A percentile compares a stretch with the other conserved stretches of the same genome.
Conservation (phyloP, 352 stramenopile species). For the Globisporangium barbulae region DNA sequence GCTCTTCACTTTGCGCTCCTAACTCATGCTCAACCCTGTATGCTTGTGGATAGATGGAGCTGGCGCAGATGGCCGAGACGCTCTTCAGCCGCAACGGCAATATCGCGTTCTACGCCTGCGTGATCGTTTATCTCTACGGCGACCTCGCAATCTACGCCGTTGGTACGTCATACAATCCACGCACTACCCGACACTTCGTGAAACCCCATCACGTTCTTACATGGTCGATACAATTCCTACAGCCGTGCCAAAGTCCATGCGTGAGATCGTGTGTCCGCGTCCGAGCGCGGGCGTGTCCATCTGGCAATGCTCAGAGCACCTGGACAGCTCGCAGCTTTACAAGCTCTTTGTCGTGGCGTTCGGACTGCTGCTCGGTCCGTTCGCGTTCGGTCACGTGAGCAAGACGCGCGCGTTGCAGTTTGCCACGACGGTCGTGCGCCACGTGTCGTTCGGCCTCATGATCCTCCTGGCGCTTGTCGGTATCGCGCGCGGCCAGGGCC, state of each 20-base stretch:
- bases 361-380: constrained; percentile 65
- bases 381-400: constrained; percentile 78
- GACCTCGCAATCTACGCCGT: constrained; percentile 86
- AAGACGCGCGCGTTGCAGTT: constrained; percentile 82
- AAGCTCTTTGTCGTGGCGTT: constrained; percentile 79
- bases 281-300: constrained; percentile 38
- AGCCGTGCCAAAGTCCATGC: constrained; percentile 88
- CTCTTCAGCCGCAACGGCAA: constrained; percentile 66
- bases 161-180: constrained; percentile 36
- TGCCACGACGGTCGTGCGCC: constrained; percentile 76
- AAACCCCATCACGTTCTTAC: not conserved
- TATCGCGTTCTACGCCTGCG: constrained; percentile 76
- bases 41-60: constrained; percentile 56
- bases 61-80: constrained; percentile 79
- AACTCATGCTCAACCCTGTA: not conserved
- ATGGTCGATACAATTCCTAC: not conserved
- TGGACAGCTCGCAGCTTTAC: constrained; percentile 82
- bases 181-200: not conserved
- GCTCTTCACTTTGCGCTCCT: not conserved
- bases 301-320: constrained; percentile 65
- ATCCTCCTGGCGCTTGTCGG: constrained; percentile 71
- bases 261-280: constrained; percentile 79
- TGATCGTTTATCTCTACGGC: constrained; percentile 84
- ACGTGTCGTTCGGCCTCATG: constrained; percentile 84
- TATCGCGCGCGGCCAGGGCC: constrained; percentile 64